Percentiles rank a stretch among this genome's conserved stretches.
phyloP scores from a whole-genome alignment of 768 basidiomycete genomes.

The Xerocomellus amylosporus region DNA sequence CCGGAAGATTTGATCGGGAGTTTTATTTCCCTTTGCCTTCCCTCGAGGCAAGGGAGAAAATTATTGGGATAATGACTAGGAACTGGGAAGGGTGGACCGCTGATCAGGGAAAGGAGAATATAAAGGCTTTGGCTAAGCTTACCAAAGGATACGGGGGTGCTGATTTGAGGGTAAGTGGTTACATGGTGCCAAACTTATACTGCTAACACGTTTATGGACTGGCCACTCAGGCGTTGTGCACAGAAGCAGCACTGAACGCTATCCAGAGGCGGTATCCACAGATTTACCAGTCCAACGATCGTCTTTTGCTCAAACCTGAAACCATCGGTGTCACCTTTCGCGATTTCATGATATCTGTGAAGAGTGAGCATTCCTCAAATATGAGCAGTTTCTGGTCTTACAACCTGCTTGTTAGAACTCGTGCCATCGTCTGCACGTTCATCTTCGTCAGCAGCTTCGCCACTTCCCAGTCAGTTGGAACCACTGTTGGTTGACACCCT shows the following conservation, averaged over 20 bases:
- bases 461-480: conserved; percentile 79
- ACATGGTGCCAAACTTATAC: background rate
- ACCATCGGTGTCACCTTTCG: conserved; percentile 79
- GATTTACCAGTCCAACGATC: conserved; percentile 89
- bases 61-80: conserved; percentile 84
- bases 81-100: conserved; percentile 85
- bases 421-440: conserved; percentile 95
- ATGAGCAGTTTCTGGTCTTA: conserved; percentile 2
- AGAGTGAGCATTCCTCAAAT: conserved; percentile 57
- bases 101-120: conserved; percentile 44
- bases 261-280: conserved; percentile 96
- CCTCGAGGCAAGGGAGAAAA: conserved; percentile 80
- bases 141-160: conserved; percentile 99
- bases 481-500: conserved; percentile 71
- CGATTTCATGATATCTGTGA: conserved; percentile 97
- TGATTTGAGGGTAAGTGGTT: conserved; percentile 74
- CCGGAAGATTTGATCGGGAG: conserved; percentile 95
- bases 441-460: conserved; percentile 78
- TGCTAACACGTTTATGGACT: conserved; percentile 2
- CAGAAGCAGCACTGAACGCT: conserved; percentile 94
- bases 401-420: conserved; percentile 55
- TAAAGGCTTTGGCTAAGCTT: conserved; percentile 72
- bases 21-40: conserved; percentile 95
- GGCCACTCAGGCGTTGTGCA: conserved; percentile 74
- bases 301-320: conserved; percentile 80